These are phyloP conservation scores for Oryza meridionalis DNA, from an alignment of 176 grass and related monocot genomes.

Conservation along the genomic window DNA sequence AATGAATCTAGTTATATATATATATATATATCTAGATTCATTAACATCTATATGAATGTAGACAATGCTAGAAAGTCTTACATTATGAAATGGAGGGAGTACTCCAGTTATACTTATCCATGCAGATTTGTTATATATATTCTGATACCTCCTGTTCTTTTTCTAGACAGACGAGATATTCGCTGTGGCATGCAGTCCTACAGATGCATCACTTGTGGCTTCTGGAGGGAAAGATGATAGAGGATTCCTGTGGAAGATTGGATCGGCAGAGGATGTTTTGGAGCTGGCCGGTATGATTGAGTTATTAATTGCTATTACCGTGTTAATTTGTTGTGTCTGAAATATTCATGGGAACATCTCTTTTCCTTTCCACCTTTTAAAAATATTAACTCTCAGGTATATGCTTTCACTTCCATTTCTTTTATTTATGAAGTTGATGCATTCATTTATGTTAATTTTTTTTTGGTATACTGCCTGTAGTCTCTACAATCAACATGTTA, in stretches of 20 bases:
- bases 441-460: neutral
- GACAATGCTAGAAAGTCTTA: too few relatives aligned
- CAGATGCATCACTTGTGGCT: slow-evolving; percentile 71
- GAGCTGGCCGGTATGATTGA: slow-evolving; percentile 60
- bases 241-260: slow-evolving; percentile 92
- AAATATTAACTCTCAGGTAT: neutral
- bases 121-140: neutral
- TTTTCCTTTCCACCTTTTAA: neutral
- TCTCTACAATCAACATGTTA: neutral
- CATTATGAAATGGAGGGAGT: too few relatives aligned
- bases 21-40: too few relatives aligned
- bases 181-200: slow-evolving; percentile 73
- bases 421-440: neutral
- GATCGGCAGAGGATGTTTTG: slow-evolving; percentile 50
- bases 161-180: slow-evolving; percentile 75
- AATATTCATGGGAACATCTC: neutral
- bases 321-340: neutral
- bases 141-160: slow-evolving; percentile 24
- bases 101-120: slow-evolving; percentile 17
- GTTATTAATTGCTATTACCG: neutral
- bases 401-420: neutral
- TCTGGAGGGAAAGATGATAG: slow-evolving; percentile 90
- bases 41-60: too few relatives aligned
- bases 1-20: too few relatives aligned
- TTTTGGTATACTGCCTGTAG: neutral